Base-by-base conservation (phyloP, 441 rosid species). In the Francoa sonchifolia region DNA sequence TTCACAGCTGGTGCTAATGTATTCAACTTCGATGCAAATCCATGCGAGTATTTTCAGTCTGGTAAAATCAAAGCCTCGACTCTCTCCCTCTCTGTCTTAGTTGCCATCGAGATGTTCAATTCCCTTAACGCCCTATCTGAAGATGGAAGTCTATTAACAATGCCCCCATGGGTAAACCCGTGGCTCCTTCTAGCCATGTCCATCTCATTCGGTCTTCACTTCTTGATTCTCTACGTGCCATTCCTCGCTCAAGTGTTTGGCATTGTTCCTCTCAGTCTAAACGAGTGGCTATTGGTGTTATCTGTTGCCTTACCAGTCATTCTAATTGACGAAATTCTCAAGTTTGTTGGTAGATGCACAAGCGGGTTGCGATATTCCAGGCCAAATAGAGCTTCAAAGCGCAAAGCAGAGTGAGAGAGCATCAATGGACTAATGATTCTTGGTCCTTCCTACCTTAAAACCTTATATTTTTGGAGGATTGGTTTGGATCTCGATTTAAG, bases 1-100 rank as follows among this genome's bases (percentile, higher is more conserved):
- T 88, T 81, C 73, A 78, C 69, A n/a, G 97, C 97, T 0, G 97
- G 97, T 13, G 32, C 73, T 16, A 75, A 51, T n/a, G 57, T 57
- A 29, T 47, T 63, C 65, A 22, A 28, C 52, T 60, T 63, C 1
- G 44, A 53, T 16, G 36, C 21, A 3, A 36, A 68, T 28, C 66
- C 70, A 0, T 68, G 74, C 7, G 69, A 68, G 20, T 68, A 63
- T 33, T 68, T 68, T 61, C 61, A 54, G 9, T 40, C 33, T 0
- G 74, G 74, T 40, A 68, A 68, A 54, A 54, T 63, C 21, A 68
- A 68, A 45, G 74, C 74, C 2, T 63, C 28, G 67, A 68, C 74
- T 2, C 52, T 68, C 12, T 68, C 74, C 27, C 70, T 68, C 5
- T 68, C 74, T 1, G 70, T 68, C 43, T 33, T 68, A 59, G 69